Evolutionary conservation across 768 basidiomycete species (phyloP).

Genomic region (Collybiopsis luxurians): DNA sequence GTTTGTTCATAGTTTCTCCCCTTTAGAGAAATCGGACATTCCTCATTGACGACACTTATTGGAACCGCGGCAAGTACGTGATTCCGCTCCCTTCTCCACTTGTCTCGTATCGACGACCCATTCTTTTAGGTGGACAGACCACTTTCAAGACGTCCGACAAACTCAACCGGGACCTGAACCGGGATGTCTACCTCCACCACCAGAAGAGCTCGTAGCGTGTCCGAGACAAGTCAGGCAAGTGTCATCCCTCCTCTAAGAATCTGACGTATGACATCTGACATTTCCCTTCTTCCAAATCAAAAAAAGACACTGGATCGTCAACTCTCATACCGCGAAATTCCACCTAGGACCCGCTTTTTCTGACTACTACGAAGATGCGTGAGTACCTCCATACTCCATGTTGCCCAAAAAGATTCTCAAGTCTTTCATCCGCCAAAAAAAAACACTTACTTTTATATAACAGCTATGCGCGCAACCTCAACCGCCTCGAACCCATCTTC

Average conservation of each 20-base stretch:
- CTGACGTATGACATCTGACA: too few species aligned
- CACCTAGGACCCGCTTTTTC: slow-evolving; percentile 57
- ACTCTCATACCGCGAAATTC: slow-evolving; percentile 61
- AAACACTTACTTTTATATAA: too few species aligned
- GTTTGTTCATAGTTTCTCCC: slow-evolving; percentile 7
- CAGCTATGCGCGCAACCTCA: slow-evolving; percentile 53
- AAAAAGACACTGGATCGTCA: slow-evolving; percentile 67
- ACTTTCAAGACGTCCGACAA: slow-evolving; percentile 53
- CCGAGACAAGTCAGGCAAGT: slow-evolving; percentile 62
- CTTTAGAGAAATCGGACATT: slow-evolving; percentile 60
- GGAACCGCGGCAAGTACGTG: slow-evolving; percentile 70
- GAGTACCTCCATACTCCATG: too few species aligned
- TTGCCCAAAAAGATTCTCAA: too few species aligned
- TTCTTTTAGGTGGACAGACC: slow-evolving; percentile 56
- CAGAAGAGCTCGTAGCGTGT: slow-evolving; percentile 71
- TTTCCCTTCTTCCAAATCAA: background rate
- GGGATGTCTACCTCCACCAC: slow-evolving; percentile 58
- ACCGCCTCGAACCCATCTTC: slow-evolving; percentile 57
- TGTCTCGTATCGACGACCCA: background rate
- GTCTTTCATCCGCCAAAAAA: background rate
- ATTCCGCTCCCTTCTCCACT: background rate
- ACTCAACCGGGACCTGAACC: slow-evolving; percentile 64
- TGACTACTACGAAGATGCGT: slow-evolving; percentile 65
- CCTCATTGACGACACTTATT: slow-evolving; percentile 66
- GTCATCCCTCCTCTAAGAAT: background rate